phyloP scores from a whole-genome alignment of 305 asterid genomes.

The Fraxinus sp. region DNA sequence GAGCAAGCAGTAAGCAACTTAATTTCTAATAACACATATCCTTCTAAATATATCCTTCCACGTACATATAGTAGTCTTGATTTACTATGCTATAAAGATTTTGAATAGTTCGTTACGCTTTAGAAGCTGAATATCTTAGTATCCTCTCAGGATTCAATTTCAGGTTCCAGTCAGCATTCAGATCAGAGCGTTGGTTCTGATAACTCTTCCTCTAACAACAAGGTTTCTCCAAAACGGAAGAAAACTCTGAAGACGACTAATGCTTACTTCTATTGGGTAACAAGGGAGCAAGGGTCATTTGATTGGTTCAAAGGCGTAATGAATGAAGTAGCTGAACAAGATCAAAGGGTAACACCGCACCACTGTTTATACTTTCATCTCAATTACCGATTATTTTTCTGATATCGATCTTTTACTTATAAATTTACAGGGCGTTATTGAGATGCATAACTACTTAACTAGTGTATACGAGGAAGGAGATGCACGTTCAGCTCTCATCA shows the following conservation, averaged over 20 bases:
- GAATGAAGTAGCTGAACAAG: conserved; percentile 64
- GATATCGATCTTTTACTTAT: background rate
- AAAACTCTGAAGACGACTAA: conserved; percentile 47
- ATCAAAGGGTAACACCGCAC: conserved; percentile 41
- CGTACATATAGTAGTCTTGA: background rate
- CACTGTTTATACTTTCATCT: background rate
- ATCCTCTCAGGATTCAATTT: conserved; percentile 45
- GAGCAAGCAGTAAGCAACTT: conserved; percentile 44
- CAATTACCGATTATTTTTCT: background rate
- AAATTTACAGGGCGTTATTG: conserved; percentile 48
- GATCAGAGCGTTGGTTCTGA: conserved; percentile 55
- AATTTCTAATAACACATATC: background rate
- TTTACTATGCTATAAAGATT: background rate
- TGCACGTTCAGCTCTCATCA: conserved; percentile 66
- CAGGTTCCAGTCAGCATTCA: conserved; percentile 59
- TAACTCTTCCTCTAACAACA: conserved; percentile 41
- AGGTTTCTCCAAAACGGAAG: conserved; percentile 52
- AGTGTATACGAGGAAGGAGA: conserved; percentile 71
- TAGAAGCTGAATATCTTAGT: background rate
- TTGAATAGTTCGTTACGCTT: conserved; percentile 13
- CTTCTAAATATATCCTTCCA: background rate
- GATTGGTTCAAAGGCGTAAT: conserved; percentile 68
- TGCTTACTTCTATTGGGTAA: conserved; percentile 71
- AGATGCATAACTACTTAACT: conserved; percentile 64
- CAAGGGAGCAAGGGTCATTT: conserved; percentile 63